These are phyloP conservation scores for Saccharum hybrid DNA, from an alignment of 202 grass and related monocot species.

Conservation along the genomic window DNA sequence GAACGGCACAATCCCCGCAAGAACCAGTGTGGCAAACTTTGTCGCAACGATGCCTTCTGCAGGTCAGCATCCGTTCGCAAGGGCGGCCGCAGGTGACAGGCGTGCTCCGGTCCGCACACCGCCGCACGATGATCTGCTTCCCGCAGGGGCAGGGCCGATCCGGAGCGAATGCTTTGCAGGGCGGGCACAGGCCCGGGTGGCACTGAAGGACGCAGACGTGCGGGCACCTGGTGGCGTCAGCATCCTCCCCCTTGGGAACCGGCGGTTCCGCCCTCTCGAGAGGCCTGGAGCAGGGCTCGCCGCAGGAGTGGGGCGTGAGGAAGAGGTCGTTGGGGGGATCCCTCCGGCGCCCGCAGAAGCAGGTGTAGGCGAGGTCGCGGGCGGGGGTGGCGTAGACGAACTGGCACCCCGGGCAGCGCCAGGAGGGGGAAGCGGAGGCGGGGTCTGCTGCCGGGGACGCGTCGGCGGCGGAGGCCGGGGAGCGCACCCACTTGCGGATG, in stretches of 20 bases:
- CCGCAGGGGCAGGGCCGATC: conserved; percentile 74
- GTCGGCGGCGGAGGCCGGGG: conserved; percentile 74
- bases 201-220: conserved; percentile 95
- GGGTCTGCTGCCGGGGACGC: conserved; percentile 32
- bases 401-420: conserved; percentile 93
- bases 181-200: conserved; percentile 89
- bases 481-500: conserved; percentile 93
- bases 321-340: conserved; percentile 76
- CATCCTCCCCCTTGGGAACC: conserved; percentile 31
- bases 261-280: conserved; percentile 47
- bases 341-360: conserved; percentile 68
- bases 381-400: conserved; percentile 56
- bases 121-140: conserved; percentile 68
- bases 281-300: conserved; percentile 78
- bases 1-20: conserved; percentile 62
- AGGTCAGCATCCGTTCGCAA: conserved; percentile 65
- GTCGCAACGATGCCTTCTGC: conserved; percentile 64
- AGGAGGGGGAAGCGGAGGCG: conserved; percentile 31
- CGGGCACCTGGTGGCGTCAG: conserved; percentile 57
- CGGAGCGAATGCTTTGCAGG: conserved; percentile 90
- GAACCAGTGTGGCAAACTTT: conserved; percentile 78
- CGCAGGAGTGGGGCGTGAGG: conserved; percentile 92
- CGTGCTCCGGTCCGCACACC: conserved; percentile 71
- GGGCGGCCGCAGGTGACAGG: conserved; percentile 71
- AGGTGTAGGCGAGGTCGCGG: conserved; percentile 73